Base-by-base conservation (phyloP, 2,329 filamentous ascomycete species). In the Fusarium sp. region DNA sequence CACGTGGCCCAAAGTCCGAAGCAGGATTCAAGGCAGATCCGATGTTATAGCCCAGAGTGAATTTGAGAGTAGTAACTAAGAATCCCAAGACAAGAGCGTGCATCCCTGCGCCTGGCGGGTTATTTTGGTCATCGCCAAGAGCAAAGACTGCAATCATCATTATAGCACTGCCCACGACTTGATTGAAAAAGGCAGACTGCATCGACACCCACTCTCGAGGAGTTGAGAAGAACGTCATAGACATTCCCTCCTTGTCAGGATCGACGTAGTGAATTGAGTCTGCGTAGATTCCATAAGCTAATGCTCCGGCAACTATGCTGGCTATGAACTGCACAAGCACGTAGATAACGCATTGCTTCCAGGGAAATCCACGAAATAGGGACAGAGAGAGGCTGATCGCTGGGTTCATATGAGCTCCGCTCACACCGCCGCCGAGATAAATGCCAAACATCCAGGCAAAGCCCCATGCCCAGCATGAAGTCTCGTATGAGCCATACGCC, bases 1-100 rank as follows among this genome's bases (percentile, higher is more conserved):
- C 64, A 0, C 74, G 65, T 1, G 74, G 73, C 2, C 75, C 75
- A 33, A 77, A 73, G 29, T 77, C 75, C 5, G 73, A 73, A 0
- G 75, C 76, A 13, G 75, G 74, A 25, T 76, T 78, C 49, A 77
- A 48, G 0, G 75, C 71, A 4, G 74, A 72, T 4, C 74, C 76
- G 6, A 72, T 75, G 38, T 76, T 77, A 36, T 75, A 75, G 0
- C 73, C 75, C 2, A 77, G 49, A 0, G 72, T 72, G 45, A 77
- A 74, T 52, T 75, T 76, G 19, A 77, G 65, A 2, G 71, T 72
- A 0, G 73, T 71, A 3, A 76, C 61, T 3, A 77, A 53, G 17
- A 78, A 58, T 6, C 76, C 75, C 3, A 78, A 57, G 1, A 77
- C 66, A 27, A 77, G 66, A 4, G 75, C 72, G 39, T 76, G 73